Percentiles rank a stretch among this genome's conserved stretches.
phyloP scores from a whole-genome alignment of 768 basidiomycete species.

The Lentinula detonsa region DNA sequence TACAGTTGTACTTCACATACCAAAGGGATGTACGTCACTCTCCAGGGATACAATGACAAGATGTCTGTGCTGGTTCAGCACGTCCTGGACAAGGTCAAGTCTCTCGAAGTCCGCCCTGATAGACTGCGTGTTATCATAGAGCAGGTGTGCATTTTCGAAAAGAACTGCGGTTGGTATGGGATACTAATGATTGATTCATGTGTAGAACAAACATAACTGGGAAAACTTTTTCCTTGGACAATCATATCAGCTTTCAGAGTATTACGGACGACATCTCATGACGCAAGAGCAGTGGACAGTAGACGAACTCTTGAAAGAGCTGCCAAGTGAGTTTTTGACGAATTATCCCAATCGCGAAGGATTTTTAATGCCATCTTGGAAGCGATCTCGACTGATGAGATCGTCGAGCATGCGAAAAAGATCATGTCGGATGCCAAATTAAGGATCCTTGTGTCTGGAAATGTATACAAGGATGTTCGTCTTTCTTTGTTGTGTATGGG shows the following conservation, averaged over 20 bases:
- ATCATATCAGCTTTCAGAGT: conserved; percentile 74
- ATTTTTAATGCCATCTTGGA: background rate
- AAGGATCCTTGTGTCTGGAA: conserved; percentile 75
- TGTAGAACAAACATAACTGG: conserved; percentile 69
- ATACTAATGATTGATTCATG: background rate
- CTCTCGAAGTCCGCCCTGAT: conserved; percentile 57
- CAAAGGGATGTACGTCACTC: conserved; percentile 60
- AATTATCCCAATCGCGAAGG: background rate
- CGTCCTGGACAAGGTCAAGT: conserved; percentile 64
- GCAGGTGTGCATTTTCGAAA: conserved; percentile 41
- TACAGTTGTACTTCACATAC: conserved; percentile 62
- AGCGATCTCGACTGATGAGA: conserved; percentile 71
- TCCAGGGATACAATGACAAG: conserved; percentile 93
- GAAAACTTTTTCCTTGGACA: conserved; percentile 85
- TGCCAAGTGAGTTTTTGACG: conserved; percentile 52
- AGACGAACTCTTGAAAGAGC: conserved; percentile 67
- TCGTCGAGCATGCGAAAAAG: conserved; percentile 53
- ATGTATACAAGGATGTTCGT: conserved; percentile 76
- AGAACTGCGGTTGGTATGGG: background rate
- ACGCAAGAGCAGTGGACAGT: conserved; percentile 70
- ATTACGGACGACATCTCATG: conserved; percentile 66
- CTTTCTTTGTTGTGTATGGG: background rate
- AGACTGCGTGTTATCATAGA: conserved; percentile 81
- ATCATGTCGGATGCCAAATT: conserved; percentile 63
- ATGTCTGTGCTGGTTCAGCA: conserved; percentile 65